Conservation (phyloP, 2,329 filamentous ascomycete species). For the Fusarium illudens region DNA sequence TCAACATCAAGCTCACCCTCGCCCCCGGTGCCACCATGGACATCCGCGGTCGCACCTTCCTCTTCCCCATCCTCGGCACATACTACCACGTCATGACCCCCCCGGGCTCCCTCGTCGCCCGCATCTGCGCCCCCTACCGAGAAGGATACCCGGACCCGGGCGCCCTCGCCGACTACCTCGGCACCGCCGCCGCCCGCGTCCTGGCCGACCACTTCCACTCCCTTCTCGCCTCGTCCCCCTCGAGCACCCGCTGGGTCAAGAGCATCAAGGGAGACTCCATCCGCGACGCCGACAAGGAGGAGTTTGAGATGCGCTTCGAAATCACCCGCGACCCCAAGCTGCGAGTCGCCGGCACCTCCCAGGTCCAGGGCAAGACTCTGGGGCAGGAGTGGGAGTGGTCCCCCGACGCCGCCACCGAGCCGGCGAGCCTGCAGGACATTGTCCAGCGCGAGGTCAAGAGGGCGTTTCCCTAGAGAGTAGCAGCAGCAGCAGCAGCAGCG, state of each 20-base stretch:
- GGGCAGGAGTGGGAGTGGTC: conserved; percentile 46
- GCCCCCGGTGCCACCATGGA: conserved; percentile 54
- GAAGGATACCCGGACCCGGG: conserved; percentile 55
- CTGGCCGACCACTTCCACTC: conserved; percentile 50
- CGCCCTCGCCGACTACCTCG: conserved; percentile 58
- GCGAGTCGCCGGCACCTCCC: conserved; percentile 32
- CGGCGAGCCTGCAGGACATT: conserved; percentile 33
- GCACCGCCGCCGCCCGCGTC: conserved; percentile 52
- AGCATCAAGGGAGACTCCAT: conserved; percentile 47
- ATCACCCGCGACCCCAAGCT: conserved; percentile 38
- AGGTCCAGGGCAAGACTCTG: conserved; percentile 18
- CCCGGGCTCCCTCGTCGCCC: conserved; percentile 47
- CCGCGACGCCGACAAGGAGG: conserved; percentile 40
- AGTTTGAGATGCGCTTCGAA: conserved; percentile 46
- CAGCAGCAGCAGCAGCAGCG: not conserved
- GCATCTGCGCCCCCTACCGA: conserved; percentile 53
- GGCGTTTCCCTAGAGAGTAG: conserved; percentile 26
- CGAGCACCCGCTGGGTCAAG: conserved; percentile 41
- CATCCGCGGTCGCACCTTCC: conserved; percentile 56
- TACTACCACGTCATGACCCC: conserved; percentile 56
- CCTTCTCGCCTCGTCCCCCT: conserved; percentile 19
- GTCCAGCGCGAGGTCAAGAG: conserved; percentile 31
- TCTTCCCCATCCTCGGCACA: conserved; percentile 55
- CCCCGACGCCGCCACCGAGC: conserved; percentile 19
- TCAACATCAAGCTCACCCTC: conserved; percentile 55